Evolutionary conservation across 345 rosid genomes (phyloP).

Genomic region (Rhodamnia argentea): DNA sequence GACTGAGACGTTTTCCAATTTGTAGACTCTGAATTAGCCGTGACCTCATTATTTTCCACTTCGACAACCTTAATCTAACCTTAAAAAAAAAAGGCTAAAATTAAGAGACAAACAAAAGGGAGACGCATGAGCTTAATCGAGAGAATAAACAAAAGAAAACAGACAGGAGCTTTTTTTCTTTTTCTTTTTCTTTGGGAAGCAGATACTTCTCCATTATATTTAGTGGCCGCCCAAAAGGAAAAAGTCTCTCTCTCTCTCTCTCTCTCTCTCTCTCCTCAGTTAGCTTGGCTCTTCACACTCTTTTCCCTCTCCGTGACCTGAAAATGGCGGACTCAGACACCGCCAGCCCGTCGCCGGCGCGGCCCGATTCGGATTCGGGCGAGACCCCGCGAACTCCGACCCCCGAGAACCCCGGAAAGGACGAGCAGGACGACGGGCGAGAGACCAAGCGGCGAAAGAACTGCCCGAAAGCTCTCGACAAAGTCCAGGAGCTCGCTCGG

Average conservation of each 20-base stretch:
- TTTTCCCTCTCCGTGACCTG: not conserved
- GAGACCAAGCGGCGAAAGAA: not conserved
- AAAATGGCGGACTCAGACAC: not conserved
- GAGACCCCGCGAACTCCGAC: not conserved
- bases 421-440: not conserved
- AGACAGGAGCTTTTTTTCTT: not conserved
- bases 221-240: not conserved
- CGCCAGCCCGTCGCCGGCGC: not conserved
- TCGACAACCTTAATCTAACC: not conserved
- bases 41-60: not conserved
- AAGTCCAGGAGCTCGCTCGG: not conserved
- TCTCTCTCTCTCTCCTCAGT: not conserved
- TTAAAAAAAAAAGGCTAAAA: not conserved
- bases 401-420: not conserved
- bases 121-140: not conserved
- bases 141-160: not conserved
- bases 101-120: not conserved
- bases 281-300: not conserved
- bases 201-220: not conserved
- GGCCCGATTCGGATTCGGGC: not conserved
- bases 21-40: not conserved
- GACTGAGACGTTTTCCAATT: not conserved
- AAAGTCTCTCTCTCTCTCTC: not conserved
- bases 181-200: not conserved
- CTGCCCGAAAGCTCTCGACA: constrained; percentile 1